phyloP scores from a whole-genome alignment of 2,329 filamentous ascomycete species.

The Arthrobotrys iridis region DNA sequence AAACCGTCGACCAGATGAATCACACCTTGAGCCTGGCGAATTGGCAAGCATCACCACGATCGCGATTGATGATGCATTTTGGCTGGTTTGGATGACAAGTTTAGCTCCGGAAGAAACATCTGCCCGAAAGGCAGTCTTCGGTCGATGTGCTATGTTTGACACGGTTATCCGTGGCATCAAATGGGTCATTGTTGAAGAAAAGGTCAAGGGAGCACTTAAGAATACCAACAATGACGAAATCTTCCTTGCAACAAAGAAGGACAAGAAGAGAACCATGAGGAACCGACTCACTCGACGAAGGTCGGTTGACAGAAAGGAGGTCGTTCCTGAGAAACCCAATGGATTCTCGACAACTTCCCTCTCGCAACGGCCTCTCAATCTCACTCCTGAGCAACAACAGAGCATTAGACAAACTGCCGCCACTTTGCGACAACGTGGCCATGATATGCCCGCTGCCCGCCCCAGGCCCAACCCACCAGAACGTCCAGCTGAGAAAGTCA shows the following conservation, averaged over 20 bases:
- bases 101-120: constrained; percentile 87
- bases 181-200: constrained; percentile 83
- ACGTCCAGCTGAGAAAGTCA: constrained; percentile 65
- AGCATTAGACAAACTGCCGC: constrained; percentile 91
- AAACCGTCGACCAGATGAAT: constrained; percentile 76
- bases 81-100: constrained; percentile 99
- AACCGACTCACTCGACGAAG: constrained; percentile 59
- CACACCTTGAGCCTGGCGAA: constrained; percentile 84
- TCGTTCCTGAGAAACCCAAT: constrained; percentile 46
- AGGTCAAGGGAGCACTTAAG: constrained; percentile 89
- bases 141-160: constrained; percentile 90
- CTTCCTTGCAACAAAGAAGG: constrained; percentile 95
- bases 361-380: constrained; percentile 76
- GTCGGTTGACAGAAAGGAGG: constrained; percentile 54
- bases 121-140: constrained; percentile 89
- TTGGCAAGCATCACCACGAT: constrained; percentile 88
- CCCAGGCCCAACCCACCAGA: constrained; percentile 65
- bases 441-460: constrained; percentile 63
- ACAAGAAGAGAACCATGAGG: constrained; percentile 68
- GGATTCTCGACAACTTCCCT: constrained; percentile 62
- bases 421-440: constrained; percentile 74
- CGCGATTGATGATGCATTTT: constrained; percentile 93
- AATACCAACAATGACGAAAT: constrained; percentile 80
- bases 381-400: constrained; percentile 90
- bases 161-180: constrained; percentile 81